A percentile compares a stretch with the other conserved stretches of the same genome.
These are phyloP conservation scores for Ustilago bromivora DNA, from an alignment of 1,284 basidiomycete species.

Conservation along the genomic window DNA sequence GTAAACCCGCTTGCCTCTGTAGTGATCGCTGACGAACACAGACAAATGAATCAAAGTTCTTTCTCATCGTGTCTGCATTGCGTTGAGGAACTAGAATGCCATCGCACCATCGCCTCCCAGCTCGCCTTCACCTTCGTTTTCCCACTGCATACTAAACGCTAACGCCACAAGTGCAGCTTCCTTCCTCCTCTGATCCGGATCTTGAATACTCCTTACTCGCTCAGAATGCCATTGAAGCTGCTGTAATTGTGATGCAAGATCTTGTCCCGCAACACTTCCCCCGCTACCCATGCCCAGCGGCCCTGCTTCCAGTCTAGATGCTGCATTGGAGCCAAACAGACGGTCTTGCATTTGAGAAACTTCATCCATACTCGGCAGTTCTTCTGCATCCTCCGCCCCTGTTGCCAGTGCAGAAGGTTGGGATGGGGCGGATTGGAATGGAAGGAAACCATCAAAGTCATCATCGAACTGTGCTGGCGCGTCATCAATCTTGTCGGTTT, in stretches of 20 bases:
- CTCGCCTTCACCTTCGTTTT: conserved; percentile 2
- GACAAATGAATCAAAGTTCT: neutral
- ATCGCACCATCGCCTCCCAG: conserved; percentile 10
- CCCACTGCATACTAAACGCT: conserved; percentile 51
- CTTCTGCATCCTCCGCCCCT: conserved; percentile 7
- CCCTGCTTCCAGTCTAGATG: conserved; percentile 17
- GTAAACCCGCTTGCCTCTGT: conserved; percentile 15
- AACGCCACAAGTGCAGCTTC: conserved; percentile 49
- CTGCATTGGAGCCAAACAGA: conserved; percentile 28
- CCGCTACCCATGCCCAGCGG: conserved; percentile 18
- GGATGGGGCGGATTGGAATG: conserved; percentile 27
- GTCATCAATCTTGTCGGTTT: neutral
- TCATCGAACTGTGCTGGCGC: conserved; percentile 29
- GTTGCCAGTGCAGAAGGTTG: neutral
- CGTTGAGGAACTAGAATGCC: conserved; percentile 15
- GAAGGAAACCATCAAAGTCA: conserved; percentile 52
- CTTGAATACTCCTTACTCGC: conserved; percentile 41
- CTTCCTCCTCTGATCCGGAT: conserved; percentile 42
- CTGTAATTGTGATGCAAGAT: conserved; percentile 30
- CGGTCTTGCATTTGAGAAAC: conserved; percentile 31
- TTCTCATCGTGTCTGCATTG: neutral
- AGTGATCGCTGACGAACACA: neutral
- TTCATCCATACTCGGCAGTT: conserved; percentile 25
- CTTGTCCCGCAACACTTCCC: conserved; percentile 4
- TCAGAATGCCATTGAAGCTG: conserved; percentile 47